These are phyloP conservation scores for Ormosia semicastrata DNA, from an alignment of 306 rosid genomes.

Conservation along the genomic window DNA sequence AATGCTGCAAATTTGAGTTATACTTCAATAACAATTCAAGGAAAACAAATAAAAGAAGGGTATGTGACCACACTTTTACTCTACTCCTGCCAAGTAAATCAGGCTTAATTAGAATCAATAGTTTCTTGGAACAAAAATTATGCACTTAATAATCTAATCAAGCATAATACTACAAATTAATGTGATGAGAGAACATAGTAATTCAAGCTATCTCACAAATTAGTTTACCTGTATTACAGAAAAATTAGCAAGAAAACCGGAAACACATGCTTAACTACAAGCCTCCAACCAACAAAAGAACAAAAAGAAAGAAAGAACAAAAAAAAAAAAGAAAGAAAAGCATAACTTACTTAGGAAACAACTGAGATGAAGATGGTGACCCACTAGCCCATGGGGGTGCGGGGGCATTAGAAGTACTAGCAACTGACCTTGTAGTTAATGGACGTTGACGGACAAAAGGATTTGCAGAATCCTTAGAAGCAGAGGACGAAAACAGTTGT, in stretches of 20 bases:
- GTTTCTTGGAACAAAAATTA: not conserved
- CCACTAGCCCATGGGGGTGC: constrained; percentile 92
- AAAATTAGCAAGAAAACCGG: not conserved
- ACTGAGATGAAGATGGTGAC: constrained; percentile 60
- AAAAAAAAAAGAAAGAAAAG: not conserved
- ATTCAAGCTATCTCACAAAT: not conserved
- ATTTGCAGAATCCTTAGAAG: constrained; percentile 81
- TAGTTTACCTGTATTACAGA: not conserved
- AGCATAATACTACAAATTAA: not conserved
- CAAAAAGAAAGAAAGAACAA: too few relatives aligned
- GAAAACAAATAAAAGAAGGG: not conserved
- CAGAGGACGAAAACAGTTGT: constrained; percentile 74
- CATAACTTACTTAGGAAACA: constrained; percentile 60
- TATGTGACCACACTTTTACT: not conserved
- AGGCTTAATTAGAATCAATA: not conserved
- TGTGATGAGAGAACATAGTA: not conserved
- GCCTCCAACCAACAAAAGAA: not conserved
- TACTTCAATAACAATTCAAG: not conserved
- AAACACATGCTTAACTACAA: not conserved
- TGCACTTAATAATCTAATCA: not conserved
- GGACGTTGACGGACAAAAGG: constrained; percentile 98
- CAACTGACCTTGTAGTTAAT: constrained; percentile 68
- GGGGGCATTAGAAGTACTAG: constrained; percentile 68
- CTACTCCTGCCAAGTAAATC: not conserved
- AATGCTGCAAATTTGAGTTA: not conserved